Percentiles rank a stretch among this genome's conserved stretches.
Evolutionary conservation across 164 flowering plant genomes (phyloP).

Genomic region (Piper longum): DNA sequence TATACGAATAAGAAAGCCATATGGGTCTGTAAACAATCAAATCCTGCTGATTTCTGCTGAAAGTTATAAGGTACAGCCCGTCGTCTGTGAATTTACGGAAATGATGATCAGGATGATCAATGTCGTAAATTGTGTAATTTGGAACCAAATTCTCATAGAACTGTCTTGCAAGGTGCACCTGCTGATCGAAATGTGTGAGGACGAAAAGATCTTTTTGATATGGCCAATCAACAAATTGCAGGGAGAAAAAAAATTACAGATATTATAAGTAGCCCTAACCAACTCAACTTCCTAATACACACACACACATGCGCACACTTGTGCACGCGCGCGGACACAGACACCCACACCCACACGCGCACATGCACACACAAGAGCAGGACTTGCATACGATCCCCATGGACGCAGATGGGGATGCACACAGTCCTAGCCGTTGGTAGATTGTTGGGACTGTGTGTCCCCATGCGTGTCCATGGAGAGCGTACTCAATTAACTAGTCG

Average conservation of each 20-base stretch:
- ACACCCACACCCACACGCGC: too few relatives aligned
- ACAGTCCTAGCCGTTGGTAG: too few relatives aligned
- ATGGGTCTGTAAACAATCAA: conserved; percentile 80
- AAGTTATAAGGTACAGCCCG: conserved; percentile 80
- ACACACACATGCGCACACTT: too few relatives aligned
- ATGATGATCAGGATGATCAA: conserved; percentile 81
- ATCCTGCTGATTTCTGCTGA: conserved; percentile 84
- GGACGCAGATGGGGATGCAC: too few relatives aligned
- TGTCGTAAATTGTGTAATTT: conserved; percentile 58
- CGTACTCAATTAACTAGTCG: too few relatives aligned
- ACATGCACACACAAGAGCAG: too few relatives aligned
- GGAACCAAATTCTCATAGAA: conserved; percentile 96
- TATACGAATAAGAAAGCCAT: conserved; percentile 78
- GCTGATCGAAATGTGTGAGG: conserved; percentile 12
- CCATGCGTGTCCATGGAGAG: too few relatives aligned
- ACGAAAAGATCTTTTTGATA: neutral
- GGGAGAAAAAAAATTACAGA: neutral
- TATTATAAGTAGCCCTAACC: neutral
- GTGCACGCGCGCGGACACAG: too few relatives aligned
- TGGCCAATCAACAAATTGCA: neutral
- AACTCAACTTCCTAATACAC: too few relatives aligned
- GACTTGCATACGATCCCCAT: too few relatives aligned
- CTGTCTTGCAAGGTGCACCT: conserved; percentile 69
- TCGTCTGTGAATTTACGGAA: conserved; percentile 95
- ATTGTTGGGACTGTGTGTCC: too few relatives aligned